These are phyloP conservation scores for Tetrahymena elliotti DNA, from an alignment of 73 alveolate genomes.

Conservation along the genomic window DNA sequence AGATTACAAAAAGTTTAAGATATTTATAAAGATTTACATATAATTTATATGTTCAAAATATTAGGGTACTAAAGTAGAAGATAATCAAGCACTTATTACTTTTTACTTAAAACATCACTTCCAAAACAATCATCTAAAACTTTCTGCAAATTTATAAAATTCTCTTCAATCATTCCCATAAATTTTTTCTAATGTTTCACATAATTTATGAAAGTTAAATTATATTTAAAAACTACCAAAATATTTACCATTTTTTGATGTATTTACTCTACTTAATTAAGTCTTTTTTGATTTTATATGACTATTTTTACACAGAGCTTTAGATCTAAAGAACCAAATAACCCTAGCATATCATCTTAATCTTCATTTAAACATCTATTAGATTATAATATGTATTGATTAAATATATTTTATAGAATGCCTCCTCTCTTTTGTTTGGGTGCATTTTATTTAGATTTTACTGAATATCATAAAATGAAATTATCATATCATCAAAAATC, in stretches of 20 bases:
- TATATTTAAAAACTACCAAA: too few species aligned
- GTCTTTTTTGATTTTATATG: not conserved
- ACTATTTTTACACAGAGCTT: not conserved
- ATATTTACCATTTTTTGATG: not conserved
- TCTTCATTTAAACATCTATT: not conserved
- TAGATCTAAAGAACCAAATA: not conserved
- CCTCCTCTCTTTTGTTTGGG: not conserved
- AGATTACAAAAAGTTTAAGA: not conserved
- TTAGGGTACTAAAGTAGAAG: not conserved
- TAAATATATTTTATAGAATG: too few species aligned
- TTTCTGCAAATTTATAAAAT: not conserved
- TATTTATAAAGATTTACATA: not conserved
- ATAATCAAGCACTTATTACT: not conserved
- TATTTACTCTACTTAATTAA: not conserved
- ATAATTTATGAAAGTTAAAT: too few species aligned
- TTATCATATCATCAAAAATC: not conserved
- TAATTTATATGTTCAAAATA: not conserved
- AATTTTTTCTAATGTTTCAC: not conserved
- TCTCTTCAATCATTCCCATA: not conserved
- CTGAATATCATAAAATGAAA: not conserved
- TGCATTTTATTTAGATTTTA: not conserved
- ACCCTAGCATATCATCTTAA: not conserved
- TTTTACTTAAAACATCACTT: not conserved
- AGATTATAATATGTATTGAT: not conserved
- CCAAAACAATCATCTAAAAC: not conserved